Evolutionary conservation across 2,329 filamentous ascomycete genomes (phyloP).

Genomic region (Colletotrichum aenigma): DNA sequence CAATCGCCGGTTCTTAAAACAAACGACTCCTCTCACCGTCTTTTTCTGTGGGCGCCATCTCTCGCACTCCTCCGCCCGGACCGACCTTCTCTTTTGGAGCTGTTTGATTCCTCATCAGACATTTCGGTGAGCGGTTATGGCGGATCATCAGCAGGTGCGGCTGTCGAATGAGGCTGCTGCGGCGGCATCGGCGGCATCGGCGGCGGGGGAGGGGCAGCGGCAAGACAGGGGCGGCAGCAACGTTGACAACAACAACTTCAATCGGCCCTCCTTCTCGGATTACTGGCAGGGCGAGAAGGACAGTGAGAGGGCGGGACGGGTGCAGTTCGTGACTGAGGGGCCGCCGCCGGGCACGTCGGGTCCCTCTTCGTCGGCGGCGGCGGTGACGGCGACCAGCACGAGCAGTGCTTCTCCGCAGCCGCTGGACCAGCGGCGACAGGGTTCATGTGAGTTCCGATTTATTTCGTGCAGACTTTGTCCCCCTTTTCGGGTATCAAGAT

Average conservation of each 20-base stretch:
- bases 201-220: background rate
- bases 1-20: background rate
- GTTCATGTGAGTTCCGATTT: slow-evolving; percentile 3
- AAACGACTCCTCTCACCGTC: background rate
- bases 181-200: background rate
- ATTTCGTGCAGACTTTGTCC: background rate
- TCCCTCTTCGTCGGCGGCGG: background rate
- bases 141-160: slow-evolving; percentile 3
- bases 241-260: slow-evolving; percentile 16
- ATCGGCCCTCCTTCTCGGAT: slow-evolving; percentile 49
- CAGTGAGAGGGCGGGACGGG: slow-evolving; percentile 31
- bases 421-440: background rate
- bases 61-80: background rate
- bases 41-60: background rate
- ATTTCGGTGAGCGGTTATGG: background rate
- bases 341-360: slow-evolving; percentile 23
- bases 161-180: background rate
- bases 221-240: background rate
- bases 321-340: slow-evolving; percentile 39
- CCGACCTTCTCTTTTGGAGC: background rate
- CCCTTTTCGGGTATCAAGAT: background rate
- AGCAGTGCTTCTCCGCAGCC: background rate
- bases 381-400: background rate
- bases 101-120: background rate
- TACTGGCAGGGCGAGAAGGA: slow-evolving; percentile 52